Base-by-base conservation (phyloP, 441 rosid genomes). In the Erodium trifolium region DNA sequence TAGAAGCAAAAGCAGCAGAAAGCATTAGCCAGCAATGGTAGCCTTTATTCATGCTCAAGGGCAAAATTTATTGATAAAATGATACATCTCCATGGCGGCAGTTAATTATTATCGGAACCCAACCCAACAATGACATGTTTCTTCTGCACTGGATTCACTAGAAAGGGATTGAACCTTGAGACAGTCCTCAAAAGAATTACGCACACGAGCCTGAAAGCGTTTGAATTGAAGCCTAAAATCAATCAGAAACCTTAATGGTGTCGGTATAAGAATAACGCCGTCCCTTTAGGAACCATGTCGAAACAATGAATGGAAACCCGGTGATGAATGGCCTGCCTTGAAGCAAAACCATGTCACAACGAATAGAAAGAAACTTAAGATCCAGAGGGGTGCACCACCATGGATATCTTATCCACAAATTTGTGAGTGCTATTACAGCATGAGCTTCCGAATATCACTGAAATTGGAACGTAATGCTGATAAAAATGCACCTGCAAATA, bases 371-470 rank as follows among this genome's bases (percentile, higher is more conserved):
- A 6, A 64, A 34, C 37, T 34, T 2, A 34, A 34, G 37, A 34
- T 34, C 37, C 37, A 2, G 37, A 34, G 5, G 5, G 37, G 37
- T 74, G 60, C 55, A 18, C 63, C 60, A 17, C 67, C 66, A 11
- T 6, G 68, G 11, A 31, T 23, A 68, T 13, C 37, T 62, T 74
- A 63, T 11, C 57, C 17, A 67, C 65, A 63, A 57, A 67, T 59
- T 72, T 4, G 60, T 85, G 27, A 23, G 27, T 23, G 27, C 2
- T 23, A 2, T 23, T 80, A 91, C 55, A 94, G 82, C 78, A 94
- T 85, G 59, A 92, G 98, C 78, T 93, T 88, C 70, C 76, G 79
- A 70, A 92, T 84, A 75, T 91, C 96, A 13, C 85, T 82, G 86
- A 94, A 94, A 83, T 90, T 90, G 13, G 88, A 75, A 31, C 86